A percentile compares a stretch with the other conserved stretches of the same genome.
phyloP scores from a whole-genome alignment of 345 rosid species.

The Lumnitzera racemosa region DNA sequence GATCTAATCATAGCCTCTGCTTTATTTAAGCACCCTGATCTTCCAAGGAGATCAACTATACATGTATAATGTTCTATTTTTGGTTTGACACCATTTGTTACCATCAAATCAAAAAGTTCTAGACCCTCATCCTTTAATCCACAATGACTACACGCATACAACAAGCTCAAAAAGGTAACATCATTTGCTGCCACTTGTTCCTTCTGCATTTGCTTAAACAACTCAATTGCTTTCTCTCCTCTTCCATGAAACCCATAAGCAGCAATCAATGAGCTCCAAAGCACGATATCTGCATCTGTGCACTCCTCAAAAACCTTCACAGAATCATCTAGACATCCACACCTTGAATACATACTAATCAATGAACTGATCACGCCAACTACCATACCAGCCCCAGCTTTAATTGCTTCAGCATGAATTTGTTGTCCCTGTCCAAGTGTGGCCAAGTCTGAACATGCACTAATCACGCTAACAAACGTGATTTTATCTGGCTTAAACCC shows the following conservation, averaged over 20 bases:
- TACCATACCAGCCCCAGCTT: slow-evolving; percentile 62
- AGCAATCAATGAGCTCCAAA: slow-evolving; percentile 78
- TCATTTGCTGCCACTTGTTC: slow-evolving; percentile 67
- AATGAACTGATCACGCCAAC: slow-evolving; percentile 75
- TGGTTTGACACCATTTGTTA: slow-evolving; percentile 42
- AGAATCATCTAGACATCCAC: slow-evolving; percentile 78
- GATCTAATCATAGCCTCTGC: slow-evolving; percentile 58
- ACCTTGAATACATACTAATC: slow-evolving; percentile 85
- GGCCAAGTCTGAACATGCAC: slow-evolving; percentile 78
- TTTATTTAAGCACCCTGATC: slow-evolving; percentile 68
- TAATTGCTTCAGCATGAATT: slow-evolving; percentile 76
- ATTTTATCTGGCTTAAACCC: slow-evolving; percentile 61
- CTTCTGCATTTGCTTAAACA: slow-evolving; percentile 58
- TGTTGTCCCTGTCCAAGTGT: slow-evolving; percentile 52
- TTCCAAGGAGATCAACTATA: slow-evolving; percentile 87
- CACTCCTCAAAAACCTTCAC: slow-evolving; percentile 60
- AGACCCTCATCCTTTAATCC: slow-evolving; percentile 78
- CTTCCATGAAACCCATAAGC: slow-evolving; percentile 82
- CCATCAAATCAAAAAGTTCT: slow-evolving; percentile 49
- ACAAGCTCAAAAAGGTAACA: slow-evolving; percentile 77
- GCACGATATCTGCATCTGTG: slow-evolving; percentile 50
- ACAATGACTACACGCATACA: slow-evolving; percentile 81
- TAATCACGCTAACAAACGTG: slow-evolving; percentile 67
- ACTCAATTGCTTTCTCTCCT: slow-evolving; percentile 55
- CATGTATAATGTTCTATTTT: slow-evolving; percentile 73